These are phyloP conservation scores for Paramecium tetraurelia DNA, from an alignment of 73 alveolate genomes.

Conservation along the genomic window DNA sequence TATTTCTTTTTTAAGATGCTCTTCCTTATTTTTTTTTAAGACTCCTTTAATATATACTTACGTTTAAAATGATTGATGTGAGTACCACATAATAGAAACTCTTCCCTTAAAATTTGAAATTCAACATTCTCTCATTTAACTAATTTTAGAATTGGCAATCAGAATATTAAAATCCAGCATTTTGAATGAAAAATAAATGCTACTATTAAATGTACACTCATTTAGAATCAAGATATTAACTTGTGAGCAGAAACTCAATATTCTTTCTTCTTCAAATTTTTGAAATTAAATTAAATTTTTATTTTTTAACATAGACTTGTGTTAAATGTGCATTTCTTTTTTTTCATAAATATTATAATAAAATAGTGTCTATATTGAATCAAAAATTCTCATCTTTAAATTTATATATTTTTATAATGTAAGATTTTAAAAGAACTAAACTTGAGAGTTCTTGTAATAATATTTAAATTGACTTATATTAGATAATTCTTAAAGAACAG, in stretches of 20 bases:
- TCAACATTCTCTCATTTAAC: background rate
- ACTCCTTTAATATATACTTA: background rate
- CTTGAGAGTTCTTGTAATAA: slow-evolving; percentile 18
- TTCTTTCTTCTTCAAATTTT: background rate
- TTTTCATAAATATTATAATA: background rate
- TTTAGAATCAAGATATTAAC: background rate
- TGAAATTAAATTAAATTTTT: background rate
- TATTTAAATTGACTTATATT: background rate
- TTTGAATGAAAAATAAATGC: background rate
- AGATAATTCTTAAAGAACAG: slow-evolving; percentile 28
- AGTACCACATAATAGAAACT: background rate
- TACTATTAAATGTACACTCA: background rate
- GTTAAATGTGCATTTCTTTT: background rate
- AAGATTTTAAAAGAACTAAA: slow-evolving; percentile 9
- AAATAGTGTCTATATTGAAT: background rate
- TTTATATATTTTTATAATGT: background rate
- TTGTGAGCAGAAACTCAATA: background rate
- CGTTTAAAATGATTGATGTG: background rate
- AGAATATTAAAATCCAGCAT: background rate
- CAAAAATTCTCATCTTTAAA: background rate
- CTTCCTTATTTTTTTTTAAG: background rate
- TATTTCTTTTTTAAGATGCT: background rate
- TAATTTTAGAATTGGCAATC: background rate
- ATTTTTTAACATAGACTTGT: background rate
- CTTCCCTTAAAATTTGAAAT: background rate